Conservation (phyloP, 495 filamentous ascomycete genomes). For the Aspergillus affinis region DNA sequence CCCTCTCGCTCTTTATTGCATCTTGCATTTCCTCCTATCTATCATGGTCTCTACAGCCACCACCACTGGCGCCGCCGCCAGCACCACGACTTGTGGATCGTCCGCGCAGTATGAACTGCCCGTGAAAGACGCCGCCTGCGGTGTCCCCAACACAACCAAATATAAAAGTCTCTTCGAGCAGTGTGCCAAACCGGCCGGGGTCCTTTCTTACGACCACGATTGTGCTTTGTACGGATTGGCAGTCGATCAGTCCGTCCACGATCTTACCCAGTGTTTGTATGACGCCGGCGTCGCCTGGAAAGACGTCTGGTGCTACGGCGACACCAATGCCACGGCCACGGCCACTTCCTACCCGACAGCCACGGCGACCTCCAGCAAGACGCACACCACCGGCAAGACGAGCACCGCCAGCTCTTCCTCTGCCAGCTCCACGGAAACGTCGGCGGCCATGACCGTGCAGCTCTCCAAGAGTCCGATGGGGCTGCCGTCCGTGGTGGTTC, state of each 20-base stretch:
- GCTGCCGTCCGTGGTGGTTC: background rate
- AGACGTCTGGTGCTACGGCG: slow-evolving; percentile 27
- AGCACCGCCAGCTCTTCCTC: background rate
- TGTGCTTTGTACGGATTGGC: slow-evolving; percentile 32
- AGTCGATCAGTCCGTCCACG: slow-evolving; percentile 19
- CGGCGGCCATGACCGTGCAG: background rate
- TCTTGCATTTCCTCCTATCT: background rate
- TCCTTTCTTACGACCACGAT: slow-evolving; percentile 36
- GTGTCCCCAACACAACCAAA: slow-evolving; percentile 17
- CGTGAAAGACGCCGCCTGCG: slow-evolving; percentile 21
- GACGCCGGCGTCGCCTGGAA: slow-evolving; percentile 30
- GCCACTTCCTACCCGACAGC: background rate
- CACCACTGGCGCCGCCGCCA: slow-evolving; percentile 1
- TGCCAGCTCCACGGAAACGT: background rate
- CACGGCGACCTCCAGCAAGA: background rate
- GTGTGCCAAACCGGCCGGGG: slow-evolving; percentile 15
- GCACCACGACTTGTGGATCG: slow-evolving; percentile 12
- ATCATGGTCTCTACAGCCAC: slow-evolving; percentile 7
- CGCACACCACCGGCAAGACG: background rate
- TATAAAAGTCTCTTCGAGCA: slow-evolving; percentile 12
- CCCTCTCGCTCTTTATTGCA: background rate
- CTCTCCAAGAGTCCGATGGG: background rate
- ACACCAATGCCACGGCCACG: slow-evolving; percentile 31
- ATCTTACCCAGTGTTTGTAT: slow-evolving; percentile 22
- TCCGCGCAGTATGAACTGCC: slow-evolving; percentile 20